Base-by-base conservation (phyloP, 352 stramenopile species). In the Thalassiosira mediterranea region DNA sequence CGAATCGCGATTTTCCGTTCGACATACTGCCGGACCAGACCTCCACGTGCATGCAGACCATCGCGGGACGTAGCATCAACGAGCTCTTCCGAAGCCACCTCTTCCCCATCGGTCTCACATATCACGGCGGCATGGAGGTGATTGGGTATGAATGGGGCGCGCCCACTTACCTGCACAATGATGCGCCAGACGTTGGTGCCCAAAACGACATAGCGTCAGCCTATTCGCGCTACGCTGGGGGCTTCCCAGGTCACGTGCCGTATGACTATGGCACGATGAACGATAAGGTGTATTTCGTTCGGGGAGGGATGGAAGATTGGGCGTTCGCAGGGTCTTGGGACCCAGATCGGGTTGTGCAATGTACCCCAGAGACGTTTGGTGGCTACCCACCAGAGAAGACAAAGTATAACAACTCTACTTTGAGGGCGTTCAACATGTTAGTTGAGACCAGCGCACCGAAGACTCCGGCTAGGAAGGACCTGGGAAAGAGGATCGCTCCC, bases 1-100 rank as follows among this genome's bases (percentile, higher is more conserved):
- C 97, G 25, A 99, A 99, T 81, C 93, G 97, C 31, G 97, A 99
- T 80, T 99, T 98, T 88, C 96, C 97, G 54, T 98, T 98, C 80
- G 95, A 98, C 90, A 88, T 94, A 21, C 63, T 76, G 3, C 42
- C 72, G 13, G 40, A 58, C 1, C 51, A 87, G 49, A 32, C 51
- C 1, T 74, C 46, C 0, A n/a, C 94, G 1, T 99, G 97, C 81
- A 98, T 99, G 95, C 78, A 94, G 67, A 96, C 96, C 8, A 97
- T 98, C 79, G 96, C 96, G 17, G 97, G 94, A 60, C 93, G 97
- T 40, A 95, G 95, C 1, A 88, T 99, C 19, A 98, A 99, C 79
- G 96, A 98, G 83, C 81, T 99, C 28, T 99, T 94, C 88, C 91
- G 95, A 34, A 92, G 98, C 28, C 95, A 99, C 81, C 80, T 98